These are phyloP conservation scores for Alternaria conjuncta DNA, from an alignment of 2,329 filamentous ascomycete genomes.

Conservation along the genomic window DNA sequence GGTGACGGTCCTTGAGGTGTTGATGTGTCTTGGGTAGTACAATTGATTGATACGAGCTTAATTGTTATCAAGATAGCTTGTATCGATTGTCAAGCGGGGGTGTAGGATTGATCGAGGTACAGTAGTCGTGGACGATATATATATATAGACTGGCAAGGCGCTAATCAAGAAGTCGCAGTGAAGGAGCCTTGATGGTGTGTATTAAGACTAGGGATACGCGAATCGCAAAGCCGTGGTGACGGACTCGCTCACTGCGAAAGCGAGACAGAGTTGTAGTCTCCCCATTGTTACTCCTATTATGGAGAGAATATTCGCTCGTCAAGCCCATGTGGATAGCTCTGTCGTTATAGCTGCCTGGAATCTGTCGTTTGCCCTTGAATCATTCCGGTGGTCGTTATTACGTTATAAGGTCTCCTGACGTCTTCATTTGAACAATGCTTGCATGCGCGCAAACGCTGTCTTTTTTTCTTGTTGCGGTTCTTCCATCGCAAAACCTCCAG, in stretches of 20 bases:
- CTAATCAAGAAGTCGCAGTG: background rate
- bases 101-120: background rate
- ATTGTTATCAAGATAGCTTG: background rate
- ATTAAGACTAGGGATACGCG: background rate
- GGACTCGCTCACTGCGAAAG: background rate
- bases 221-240: background rate
- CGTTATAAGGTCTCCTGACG: background rate
- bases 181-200: background rate
- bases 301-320: no score
- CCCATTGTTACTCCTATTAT: background rate
- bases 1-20: no score
- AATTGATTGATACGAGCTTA: background rate
- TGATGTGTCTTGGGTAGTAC: background rate
- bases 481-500: background rate
- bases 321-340: no score
- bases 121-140: background rate
- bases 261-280: background rate
- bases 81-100: background rate
- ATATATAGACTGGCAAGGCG: background rate
- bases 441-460: background rate
- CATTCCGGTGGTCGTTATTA: background rate
- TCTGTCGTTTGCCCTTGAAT: background rate
- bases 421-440: background rate
- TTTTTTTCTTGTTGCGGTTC: background rate
- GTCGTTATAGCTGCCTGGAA: background rate